These are phyloP conservation scores for Bjerkandera adusta DNA, from an alignment of 1,284 basidiomycete species.

Conservation along the genomic window DNA sequence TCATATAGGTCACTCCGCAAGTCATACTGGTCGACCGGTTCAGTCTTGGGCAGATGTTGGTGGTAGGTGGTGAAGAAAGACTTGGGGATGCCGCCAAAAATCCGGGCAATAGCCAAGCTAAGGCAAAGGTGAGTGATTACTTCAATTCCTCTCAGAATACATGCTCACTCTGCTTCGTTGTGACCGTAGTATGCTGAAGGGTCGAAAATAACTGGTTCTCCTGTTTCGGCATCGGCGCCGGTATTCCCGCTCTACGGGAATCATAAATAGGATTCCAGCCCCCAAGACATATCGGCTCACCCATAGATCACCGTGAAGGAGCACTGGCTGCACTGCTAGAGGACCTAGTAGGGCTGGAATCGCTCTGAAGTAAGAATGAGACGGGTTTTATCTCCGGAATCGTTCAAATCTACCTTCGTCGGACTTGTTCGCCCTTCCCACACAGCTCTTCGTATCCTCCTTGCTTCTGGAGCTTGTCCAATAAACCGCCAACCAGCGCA, in stretches of 20 bases:
- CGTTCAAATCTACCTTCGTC: slow-evolving; percentile 46
- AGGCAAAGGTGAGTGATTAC: slow-evolving; percentile 4
- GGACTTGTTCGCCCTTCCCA: slow-evolving; percentile 52
- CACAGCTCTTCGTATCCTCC: slow-evolving; percentile 48
- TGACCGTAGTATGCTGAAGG: slow-evolving; percentile 84
- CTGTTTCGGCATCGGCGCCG: slow-evolving; percentile 53
- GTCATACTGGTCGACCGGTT: slow-evolving; percentile 69
- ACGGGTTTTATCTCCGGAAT: background rate
- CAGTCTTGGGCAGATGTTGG: slow-evolving; percentile 59
- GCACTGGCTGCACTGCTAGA: slow-evolving; percentile 65
- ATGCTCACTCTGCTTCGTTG: slow-evolving; percentile 79
- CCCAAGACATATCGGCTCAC: slow-evolving; percentile 42
- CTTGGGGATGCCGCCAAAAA: slow-evolving; percentile 79
- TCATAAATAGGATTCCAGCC: background rate
- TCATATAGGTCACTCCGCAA: slow-evolving; percentile 76
- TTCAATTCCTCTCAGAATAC: background rate
- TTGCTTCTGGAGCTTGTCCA: slow-evolving; percentile 49
- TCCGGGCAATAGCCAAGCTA: slow-evolving; percentile 78
- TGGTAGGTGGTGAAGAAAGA: slow-evolving; percentile 79
- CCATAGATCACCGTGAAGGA: slow-evolving; percentile 89
- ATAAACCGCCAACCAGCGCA: slow-evolving; percentile 65
- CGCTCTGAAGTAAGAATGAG: slow-evolving; percentile 45
- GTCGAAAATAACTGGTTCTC: slow-evolving; percentile 76
- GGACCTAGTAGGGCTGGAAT: slow-evolving; percentile 71
- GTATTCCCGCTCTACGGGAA: slow-evolving; percentile 65